Base-by-base conservation (phyloP, 106 monocot species). In the Apostasia ramifera region DNA sequence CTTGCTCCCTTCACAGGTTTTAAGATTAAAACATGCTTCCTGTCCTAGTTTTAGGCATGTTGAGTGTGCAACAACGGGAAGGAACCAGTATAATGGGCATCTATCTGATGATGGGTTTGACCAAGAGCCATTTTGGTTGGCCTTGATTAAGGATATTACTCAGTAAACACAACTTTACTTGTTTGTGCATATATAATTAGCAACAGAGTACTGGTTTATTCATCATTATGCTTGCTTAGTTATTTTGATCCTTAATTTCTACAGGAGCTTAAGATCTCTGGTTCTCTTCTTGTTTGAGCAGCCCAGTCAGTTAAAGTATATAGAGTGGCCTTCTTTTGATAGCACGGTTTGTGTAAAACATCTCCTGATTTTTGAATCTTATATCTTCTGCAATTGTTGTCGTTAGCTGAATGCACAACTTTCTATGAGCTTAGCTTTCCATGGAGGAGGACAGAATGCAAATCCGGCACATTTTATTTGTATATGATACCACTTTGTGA, bases 291-390 rank as follows among this genome's bases (percentile, higher is more conserved):
- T 95, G 56, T 76, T 77, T 46, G 89, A 88, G 71, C 95, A 95
- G 74, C 91, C 95, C 7, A 89, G 86, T 78, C 95, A 95, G 54
- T 60, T 95, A 79, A 91, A 92, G 76, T 75, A 84, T 72, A 84
- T 95, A 53, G 95, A 95, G 42, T 95, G 95, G 95, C 95, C 95
- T 46, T 67, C 79, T 12, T 84, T 95, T 60, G 84, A 86, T 66
- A 78, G 66, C 78, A 95, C 89, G 78, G 95, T 95, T 70, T 57
- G 75, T 74, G 39, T 26, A 26, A 26, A 26, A 26, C 26, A 26
- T 26, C 26, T 26, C 26, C 26, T 26, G 26, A 26, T 26, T 26
- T 26, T 26, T 26, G 26, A 26, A 26, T 26, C 26, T 26, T 26
- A 26, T 26, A 26, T 26, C 26, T 26, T 26, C 26, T 26, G 26